Conservation (phyloP, 805 yeast genomes). For the Kuraishia molischiana region DNA sequence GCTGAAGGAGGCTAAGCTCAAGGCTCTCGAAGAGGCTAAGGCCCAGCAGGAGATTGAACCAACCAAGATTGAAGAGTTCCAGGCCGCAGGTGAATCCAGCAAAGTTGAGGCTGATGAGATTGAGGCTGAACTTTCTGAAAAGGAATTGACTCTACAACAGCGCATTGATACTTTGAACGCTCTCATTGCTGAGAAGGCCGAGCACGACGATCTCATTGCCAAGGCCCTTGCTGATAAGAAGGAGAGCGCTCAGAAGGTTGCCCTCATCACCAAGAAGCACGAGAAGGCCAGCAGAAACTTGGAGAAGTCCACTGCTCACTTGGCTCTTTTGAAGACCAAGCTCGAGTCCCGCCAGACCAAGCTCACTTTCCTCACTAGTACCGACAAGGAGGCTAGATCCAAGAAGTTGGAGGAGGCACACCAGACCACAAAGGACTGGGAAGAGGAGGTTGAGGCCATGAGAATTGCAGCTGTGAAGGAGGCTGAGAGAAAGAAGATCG, state of each 20-base stretch:
- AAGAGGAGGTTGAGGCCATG: constrained; percentile 31
- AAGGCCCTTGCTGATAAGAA: constrained; percentile 23
- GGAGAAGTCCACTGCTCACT: constrained; percentile 28
- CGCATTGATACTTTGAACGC: constrained; percentile 21
- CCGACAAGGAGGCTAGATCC: constrained; percentile 27
- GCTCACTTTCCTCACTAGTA: constrained; percentile 23
- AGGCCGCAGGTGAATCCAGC: constrained; percentile 28
- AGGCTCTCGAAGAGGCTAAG: constrained; percentile 17
- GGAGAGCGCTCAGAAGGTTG: constrained; percentile 27
- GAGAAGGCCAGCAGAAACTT: constrained; percentile 27
- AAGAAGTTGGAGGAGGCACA: constrained; percentile 30
- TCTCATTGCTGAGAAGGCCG: constrained; percentile 30
- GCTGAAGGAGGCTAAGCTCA: constrained; percentile 23
- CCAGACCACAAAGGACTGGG: constrained; percentile 31
- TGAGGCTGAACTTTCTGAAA: constrained; percentile 25
- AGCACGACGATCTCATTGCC: constrained; percentile 20
- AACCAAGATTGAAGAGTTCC: constrained; percentile 23
- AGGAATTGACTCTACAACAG: constrained; percentile 25
- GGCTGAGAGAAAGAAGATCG: constrained; percentile 32
- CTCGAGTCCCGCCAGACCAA: constrained; percentile 36
- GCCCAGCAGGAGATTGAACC: constrained; percentile 18
- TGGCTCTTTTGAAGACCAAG: constrained; percentile 29
- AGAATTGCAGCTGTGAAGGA: constrained; percentile 34
- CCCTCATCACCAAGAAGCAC: constrained; percentile 22
- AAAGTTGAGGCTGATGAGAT: constrained; percentile 26